Base-by-base conservation (phyloP, 192 early-diverging fungal genomes). In the Phycomyces nitens region DNA sequence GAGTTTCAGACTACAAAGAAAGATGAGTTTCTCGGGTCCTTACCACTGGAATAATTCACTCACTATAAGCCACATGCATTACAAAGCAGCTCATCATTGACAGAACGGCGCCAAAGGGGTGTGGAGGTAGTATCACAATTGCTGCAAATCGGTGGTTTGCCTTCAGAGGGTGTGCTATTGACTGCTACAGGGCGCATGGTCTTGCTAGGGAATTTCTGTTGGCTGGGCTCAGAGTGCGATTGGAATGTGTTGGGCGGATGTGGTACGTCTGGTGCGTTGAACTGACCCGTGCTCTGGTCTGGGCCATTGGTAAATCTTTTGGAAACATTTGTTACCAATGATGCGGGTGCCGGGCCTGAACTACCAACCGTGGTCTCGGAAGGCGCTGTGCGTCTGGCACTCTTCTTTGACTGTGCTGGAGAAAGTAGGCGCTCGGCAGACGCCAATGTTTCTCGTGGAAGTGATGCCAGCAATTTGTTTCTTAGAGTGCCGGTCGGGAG, bases 51-150 rank as follows among this genome's bases (percentile, higher is more conserved):
- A 38, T 26, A n/a, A 1, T 50, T 53, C 60, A 77, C 68, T 60
- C 78, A 84, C 66, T 82, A 84, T 57, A 84, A 61, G 15, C 82
- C 82, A 60, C 82, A 84, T 5, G 82, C 82, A 56, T 84, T 84
- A 58, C 82, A 84, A 7, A 84, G 66, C 20, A 77, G 70, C 26
- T 77, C 71, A n/a, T 80, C 82, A 10, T 73, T 69, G 40, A 80
- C 76, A 42, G 81, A 80, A 41, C 94, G 80, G 29, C 97, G 86
- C 97, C 97, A 99, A 27, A 99, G 78, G 0, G 94, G 89, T 29
- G 97, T 99, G 34, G 89, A 87, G 8, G 90, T 96, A 0, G 88
- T 89, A 39, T 78, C 77, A 58, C 89, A 92, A 67, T 92, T 92
- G 73, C 78, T 81, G 62, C 89, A 92, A 61, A 85, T 50, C 11